Evolutionary conservation across 2,329 filamentous ascomycete species (phyloP).

Genomic region (Claviceps sp.): DNA sequence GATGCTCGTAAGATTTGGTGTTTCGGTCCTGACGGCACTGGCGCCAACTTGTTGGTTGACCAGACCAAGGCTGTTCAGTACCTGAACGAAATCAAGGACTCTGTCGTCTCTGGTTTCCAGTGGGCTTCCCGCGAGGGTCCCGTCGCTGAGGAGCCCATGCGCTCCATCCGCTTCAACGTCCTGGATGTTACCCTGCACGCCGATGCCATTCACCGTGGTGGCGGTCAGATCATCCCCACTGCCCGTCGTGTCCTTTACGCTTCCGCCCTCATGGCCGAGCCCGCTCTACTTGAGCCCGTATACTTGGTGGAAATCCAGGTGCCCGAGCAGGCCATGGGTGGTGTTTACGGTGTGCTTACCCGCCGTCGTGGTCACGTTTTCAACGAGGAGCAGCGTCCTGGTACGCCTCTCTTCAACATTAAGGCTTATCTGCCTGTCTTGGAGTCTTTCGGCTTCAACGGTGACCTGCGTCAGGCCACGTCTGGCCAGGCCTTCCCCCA

Average conservation of each 20-base stretch:
- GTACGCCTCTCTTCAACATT: constrained; percentile 98
- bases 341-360: constrained; percentile 98
- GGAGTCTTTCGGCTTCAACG: constrained; percentile 98
- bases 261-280: constrained; percentile 77
- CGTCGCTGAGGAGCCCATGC: constrained; percentile 96
- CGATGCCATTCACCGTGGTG: constrained; percentile 99
- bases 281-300: constrained; percentile 87
- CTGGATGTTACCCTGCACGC: constrained; percentile 99
- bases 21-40: constrained; percentile 95
- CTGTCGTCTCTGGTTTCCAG: constrained; percentile 98
- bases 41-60: constrained; percentile 96
- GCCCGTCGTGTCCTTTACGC: constrained; percentile 96
- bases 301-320: constrained; percentile 99
- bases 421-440: constrained; percentile 94
- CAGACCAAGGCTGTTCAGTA: constrained; percentile 99
- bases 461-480: constrained; percentile 85
- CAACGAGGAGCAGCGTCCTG: constrained; percentile 92
- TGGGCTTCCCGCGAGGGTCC: constrained; percentile 98
- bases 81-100: constrained; percentile 99
- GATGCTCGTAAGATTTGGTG: constrained; percentile 99
- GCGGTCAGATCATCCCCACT: constrained; percentile 97
- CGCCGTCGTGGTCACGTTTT: constrained; percentile 98
- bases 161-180: constrained; percentile 94
- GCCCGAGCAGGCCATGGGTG: constrained; percentile 96
- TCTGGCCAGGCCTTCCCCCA: constrained; percentile 98